Base-by-base conservation (phyloP, 768 basidiomycete species). In the Xerocomellus intermedius region DNA sequence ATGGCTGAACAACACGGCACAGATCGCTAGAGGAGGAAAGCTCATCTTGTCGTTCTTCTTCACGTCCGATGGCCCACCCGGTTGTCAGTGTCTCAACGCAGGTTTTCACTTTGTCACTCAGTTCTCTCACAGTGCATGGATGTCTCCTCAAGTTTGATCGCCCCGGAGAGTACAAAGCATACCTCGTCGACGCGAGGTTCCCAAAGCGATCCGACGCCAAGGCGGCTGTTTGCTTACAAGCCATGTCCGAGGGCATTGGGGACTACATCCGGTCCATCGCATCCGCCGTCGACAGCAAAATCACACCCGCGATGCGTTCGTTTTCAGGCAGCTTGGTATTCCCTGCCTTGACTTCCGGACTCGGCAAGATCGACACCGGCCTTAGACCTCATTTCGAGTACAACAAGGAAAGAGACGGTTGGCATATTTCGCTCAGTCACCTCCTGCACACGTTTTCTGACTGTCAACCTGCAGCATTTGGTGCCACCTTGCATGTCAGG, bases 181-280 rank as follows among this genome's bases (percentile, higher is more conserved):
- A 77, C 59, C 66, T 90, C 6, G 84, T 85, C 28, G 86, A 88
- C n/a, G 73, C 83, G 0, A 73, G 75, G 16, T 89, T 89, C 58
- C 60, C 74, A 2, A 85, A 81, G 61, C 82, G 82, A 4, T 69
- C 72, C 0, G 87, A 89, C 49, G 87, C 87, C n/a, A 87, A 85
- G 66, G 75, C 78, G 0, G 89, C 87, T 0, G 88, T 82, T 3
- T 82, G 80, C 55, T 68, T 90, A 22, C 73, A 82, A 16, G 88
- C 86, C 0, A 80, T 89, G 66, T 82, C 84, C 3, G 77, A 82
- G 56, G 84, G 83, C 9, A 72, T 84, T 10, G 83, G 82, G 6
- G 69, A 75, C 21, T 83, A 84, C 59, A 79, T 86, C 42, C 82
- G 80, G 17, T 65, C 69, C 5, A 65, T 84, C 33, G 68, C 69